Conservation (phyloP, 148 eudicot species). For the Arbutus unedo region DNA sequence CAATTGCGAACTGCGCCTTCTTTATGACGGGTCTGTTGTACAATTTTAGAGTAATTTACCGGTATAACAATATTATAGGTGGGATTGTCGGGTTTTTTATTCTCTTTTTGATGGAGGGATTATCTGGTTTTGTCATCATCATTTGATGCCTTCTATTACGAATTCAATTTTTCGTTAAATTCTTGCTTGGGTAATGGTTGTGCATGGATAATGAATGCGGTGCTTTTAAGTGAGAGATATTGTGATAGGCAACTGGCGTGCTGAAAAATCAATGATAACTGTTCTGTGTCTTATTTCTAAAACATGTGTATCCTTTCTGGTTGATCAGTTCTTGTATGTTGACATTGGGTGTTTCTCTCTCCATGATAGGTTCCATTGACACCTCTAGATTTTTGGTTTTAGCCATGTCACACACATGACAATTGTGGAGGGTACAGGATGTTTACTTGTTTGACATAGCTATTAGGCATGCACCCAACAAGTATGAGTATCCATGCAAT, state of each 20-base stretch:
- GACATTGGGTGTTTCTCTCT: not conserved
- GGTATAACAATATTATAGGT: not conserved
- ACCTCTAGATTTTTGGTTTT: not conserved
- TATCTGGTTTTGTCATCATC: not conserved
- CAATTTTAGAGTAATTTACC: not conserved
- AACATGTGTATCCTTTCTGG: not conserved
- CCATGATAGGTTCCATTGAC: not conserved
- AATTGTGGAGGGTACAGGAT: not conserved
- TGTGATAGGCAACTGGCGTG: not conserved
- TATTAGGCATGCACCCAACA: not conserved
- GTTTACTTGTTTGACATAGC: not conserved
- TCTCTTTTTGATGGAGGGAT: not conserved
- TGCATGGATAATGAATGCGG: not conserved
- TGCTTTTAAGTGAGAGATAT: not conserved
- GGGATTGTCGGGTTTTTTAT: not conserved
- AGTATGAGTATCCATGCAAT: not conserved
- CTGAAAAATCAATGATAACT: not conserved
- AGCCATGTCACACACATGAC: not conserved
- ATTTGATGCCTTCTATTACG: not conserved
- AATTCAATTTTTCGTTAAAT: no score
- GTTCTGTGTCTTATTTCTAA: not conserved
- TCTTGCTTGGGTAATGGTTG: not conserved
- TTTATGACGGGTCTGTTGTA: not conserved
- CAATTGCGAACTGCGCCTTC: not conserved
- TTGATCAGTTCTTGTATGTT: not conserved